A percentile compares a stretch with the other conserved stretches of the same genome.
Conservation (phyloP, 2,329 filamentous ascomycete genomes). For the Conoideocrella luteorostrata region DNA sequence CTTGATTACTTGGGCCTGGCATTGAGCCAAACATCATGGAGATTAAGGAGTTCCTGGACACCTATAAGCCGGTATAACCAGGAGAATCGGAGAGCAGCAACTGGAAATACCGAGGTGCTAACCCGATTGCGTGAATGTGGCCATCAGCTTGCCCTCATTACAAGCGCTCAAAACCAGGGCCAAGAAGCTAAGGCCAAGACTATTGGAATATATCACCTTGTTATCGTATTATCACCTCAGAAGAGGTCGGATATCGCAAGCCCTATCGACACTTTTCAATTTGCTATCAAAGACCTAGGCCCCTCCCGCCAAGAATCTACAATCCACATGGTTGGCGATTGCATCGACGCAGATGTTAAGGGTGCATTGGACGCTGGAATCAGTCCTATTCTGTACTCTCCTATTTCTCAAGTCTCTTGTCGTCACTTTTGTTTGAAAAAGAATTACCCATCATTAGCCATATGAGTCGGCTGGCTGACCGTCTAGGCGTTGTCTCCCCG, state of each 20-base stretch:
- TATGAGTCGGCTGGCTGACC: too few relatives aligned
- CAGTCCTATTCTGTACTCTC: conserved; percentile 3
- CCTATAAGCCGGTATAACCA: neutral
- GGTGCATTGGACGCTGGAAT: neutral
- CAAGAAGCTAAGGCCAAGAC: neutral
- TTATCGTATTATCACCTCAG: neutral
- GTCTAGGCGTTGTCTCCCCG: too few relatives aligned
- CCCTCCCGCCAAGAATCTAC: too few relatives aligned
- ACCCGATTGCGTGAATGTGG: conserved; percentile 8
- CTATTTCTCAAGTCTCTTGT: too few relatives aligned
- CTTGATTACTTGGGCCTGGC: neutral
- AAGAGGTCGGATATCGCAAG: neutral
- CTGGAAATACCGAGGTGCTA: neutral
- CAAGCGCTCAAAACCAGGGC: neutral
- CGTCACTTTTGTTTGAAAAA: too few relatives aligned
- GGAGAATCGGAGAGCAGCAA: neutral
- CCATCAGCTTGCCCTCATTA: neutral
- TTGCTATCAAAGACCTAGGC: neutral
- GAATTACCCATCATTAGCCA: too few relatives aligned
- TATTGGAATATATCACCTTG: neutral
- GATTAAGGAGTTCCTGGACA: neutral
- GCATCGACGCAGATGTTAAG: neutral
- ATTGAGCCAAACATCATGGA: neutral
- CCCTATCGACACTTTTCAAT: neutral
- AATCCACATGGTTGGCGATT: neutral